These are phyloP conservation scores for Entomortierella beljakovae DNA, from an alignment of 192 early-diverging fungal species.

Conservation along the genomic window DNA sequence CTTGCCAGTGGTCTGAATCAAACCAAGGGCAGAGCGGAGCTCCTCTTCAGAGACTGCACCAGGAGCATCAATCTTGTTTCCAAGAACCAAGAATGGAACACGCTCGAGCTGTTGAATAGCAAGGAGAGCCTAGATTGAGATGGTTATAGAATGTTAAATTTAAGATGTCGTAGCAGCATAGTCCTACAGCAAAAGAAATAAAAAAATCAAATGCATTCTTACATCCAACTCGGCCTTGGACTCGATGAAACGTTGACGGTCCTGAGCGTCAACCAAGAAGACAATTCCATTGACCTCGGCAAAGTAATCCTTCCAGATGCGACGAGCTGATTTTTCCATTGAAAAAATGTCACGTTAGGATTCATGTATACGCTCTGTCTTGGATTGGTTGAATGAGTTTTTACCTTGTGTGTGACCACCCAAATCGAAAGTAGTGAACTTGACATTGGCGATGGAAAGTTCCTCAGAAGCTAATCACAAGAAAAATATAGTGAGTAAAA, in stretches of 20 bases:
- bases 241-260: conserved; percentile 87
- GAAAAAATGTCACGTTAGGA: background rate
- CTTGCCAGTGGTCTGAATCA: conserved; percentile 99
- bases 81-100: conserved; percentile 95
- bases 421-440: conserved; percentile 97
- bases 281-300: conserved; percentile 98
- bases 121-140: conserved; percentile 75
- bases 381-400: background rate
- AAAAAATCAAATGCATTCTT: conserved; percentile 3
- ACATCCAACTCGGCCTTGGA: conserved; percentile 96
- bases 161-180: background rate
- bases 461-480: conserved; percentile 86
- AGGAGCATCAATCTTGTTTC: conserved; percentile 98
- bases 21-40: conserved; percentile 86
- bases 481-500: background rate
- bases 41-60: conserved; percentile 95
- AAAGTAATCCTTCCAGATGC: conserved; percentile 99
- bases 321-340: conserved; percentile 72
- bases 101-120: conserved; percentile 92
- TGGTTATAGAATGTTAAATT: background rate
- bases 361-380: too few species aligned
- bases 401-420: conserved; percentile 94
- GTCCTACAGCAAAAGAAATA: background rate
- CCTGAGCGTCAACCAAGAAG: conserved; percentile 97
- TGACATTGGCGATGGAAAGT: conserved; percentile 95